phyloP scores from a whole-genome alignment of 1,284 basidiomycete species.

The Laetiporus sulphureus region DNA sequence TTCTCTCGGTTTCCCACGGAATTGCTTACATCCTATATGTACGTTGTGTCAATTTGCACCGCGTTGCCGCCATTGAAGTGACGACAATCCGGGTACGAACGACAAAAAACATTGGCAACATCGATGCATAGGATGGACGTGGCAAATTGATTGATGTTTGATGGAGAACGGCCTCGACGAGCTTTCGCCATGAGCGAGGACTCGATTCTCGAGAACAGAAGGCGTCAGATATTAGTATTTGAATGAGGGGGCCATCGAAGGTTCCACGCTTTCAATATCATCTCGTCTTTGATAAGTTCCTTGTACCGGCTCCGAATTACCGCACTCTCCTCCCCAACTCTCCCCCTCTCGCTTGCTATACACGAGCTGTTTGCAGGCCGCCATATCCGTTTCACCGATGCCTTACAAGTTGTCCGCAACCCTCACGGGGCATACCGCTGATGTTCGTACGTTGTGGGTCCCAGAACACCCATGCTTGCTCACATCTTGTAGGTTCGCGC shows the following conservation, averaged over 20 bases:
- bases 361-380: conserved; percentile 11
- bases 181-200: background rate
- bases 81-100: no score
- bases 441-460: conserved; percentile 49
- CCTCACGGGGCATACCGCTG: conserved; percentile 61
- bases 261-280: conserved; percentile 21
- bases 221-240: background rate
- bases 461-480: conserved; percentile 13
- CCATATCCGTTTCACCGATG: conserved; percentile 35
- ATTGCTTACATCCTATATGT: no score
- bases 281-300: conserved; percentile 12
- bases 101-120: no score
- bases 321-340: conserved; percentile 12
- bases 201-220: background rate
- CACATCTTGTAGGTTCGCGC: conserved; percentile 59
- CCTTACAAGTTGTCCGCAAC: conserved; percentile 83
- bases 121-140: no score
- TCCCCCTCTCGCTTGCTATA: conserved; percentile 16
- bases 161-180: no score
- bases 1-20: no score
- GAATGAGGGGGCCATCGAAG: conserved; percentile 16
- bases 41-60: no score
- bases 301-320: conserved; percentile 7
- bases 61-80: no score
- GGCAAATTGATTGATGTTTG: no score